These are phyloP conservation scores for Linnemannia schmuckeri DNA, from an alignment of 192 early-diverging fungal species.

Conservation along the genomic window DNA sequence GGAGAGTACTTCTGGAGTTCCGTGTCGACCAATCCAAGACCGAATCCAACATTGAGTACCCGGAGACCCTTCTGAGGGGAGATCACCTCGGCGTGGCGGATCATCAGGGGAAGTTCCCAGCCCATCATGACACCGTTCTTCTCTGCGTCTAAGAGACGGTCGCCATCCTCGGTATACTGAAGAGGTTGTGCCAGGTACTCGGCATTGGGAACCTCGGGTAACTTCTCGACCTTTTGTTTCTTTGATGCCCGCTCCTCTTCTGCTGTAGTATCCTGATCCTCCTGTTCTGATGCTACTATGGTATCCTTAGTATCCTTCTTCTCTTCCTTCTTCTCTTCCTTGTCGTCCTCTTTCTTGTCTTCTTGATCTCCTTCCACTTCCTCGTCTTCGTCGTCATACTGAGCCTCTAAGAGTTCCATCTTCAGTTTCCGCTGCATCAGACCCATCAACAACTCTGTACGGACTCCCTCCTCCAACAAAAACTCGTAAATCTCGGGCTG, in stretches of 20 bases:
- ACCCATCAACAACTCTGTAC: slow-evolving; percentile 86
- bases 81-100: slow-evolving; percentile 85
- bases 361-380: slow-evolving; percentile 36
- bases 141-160: slow-evolving; percentile 85
- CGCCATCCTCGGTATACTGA: slow-evolving; percentile 81
- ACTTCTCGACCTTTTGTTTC: slow-evolving; percentile 49
- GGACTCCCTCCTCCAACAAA: slow-evolving; percentile 87
- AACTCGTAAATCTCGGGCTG: slow-evolving; percentile 79
- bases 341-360: not conserved
- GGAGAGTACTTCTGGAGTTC: slow-evolving; percentile 83
- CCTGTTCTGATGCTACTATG: not conserved
- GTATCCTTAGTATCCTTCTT: not conserved
- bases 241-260: slow-evolving; percentile 9
- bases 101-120: slow-evolving; percentile 96
- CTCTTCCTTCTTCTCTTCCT: slow-evolving; percentile 19
- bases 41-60: slow-evolving; percentile 89
- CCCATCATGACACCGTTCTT: slow-evolving; percentile 98
- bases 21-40: slow-evolving; percentile 91
- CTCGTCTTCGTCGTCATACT: slow-evolving; percentile 55
- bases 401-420: slow-evolving; percentile 34
- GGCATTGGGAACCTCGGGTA: slow-evolving; percentile 73
- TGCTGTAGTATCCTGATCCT: not conserved
- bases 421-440: slow-evolving; percentile 46
- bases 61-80: slow-evolving; percentile 66
- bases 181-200: slow-evolving; percentile 85